Evolutionary conservation across 2,329 filamentous ascomycete species (phyloP).

Genomic region (Didymella glomerata): DNA sequence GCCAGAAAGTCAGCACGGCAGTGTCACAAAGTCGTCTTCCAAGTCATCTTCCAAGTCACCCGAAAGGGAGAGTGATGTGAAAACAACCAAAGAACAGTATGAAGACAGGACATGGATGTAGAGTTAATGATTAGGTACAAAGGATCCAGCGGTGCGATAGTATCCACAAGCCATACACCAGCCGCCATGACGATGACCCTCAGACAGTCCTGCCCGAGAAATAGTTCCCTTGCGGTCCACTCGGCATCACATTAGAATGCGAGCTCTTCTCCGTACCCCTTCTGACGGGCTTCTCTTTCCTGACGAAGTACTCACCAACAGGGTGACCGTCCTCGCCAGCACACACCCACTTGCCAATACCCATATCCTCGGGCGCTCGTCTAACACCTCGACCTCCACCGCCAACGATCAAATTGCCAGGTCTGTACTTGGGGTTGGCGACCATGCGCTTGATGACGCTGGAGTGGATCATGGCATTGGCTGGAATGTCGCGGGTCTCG

Average conservation of each 20-base stretch:
- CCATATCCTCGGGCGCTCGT: conserved; percentile 66
- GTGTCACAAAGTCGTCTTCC: too few species aligned
- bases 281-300: conserved; percentile 40
- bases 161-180: not conserved
- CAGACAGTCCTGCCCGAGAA: conserved; percentile 10
- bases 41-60: too few species aligned
- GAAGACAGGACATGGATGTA: not conserved
- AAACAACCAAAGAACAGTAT: too few species aligned
- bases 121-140: not conserved
- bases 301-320: conserved; percentile 73
- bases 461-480: conserved; percentile 73
- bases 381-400: conserved; percentile 77
- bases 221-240: conserved; percentile 16
- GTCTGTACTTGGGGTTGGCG: conserved; percentile 69
- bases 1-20: too few species aligned
- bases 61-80: too few species aligned
- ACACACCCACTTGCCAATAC: conserved; percentile 77
- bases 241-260: conserved; percentile 17
- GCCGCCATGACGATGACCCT: not conserved
- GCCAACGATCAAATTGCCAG: conserved; percentile 81
- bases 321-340: conserved; percentile 70
- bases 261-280: conserved; percentile 25
- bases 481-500: conserved; percentile 78
- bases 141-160: not conserved
- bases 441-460: conserved; percentile 78